phyloP scores from a whole-genome alignment of 2,329 filamentous ascomycete genomes.

The Neobulgaria alba region DNA sequence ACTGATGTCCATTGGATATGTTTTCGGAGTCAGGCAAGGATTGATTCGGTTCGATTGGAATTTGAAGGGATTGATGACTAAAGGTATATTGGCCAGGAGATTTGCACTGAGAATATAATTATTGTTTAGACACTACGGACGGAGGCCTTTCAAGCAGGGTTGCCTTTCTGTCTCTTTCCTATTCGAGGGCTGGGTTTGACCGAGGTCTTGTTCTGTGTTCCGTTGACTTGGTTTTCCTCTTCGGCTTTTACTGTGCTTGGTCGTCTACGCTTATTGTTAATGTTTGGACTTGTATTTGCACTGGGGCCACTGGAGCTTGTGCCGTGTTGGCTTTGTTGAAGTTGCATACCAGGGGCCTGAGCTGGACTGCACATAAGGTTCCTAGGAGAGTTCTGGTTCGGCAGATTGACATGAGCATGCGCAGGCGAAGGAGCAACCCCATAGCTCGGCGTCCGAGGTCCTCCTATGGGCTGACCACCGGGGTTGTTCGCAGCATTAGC shows the following conservation, averaged over 20 bases:
- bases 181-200: slow-evolving; percentile 35
- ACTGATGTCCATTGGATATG: neutral
- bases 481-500: slow-evolving; percentile 10
- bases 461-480: slow-evolving; percentile 18
- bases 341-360: slow-evolving; percentile 54
- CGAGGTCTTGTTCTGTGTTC: slow-evolving; percentile 23
- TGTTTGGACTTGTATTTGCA: slow-evolving; percentile 47
- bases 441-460: slow-evolving; percentile 26
- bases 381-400: slow-evolving; percentile 47
- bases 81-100: neutral
- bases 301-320: slow-evolving; percentile 58
- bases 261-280: slow-evolving; percentile 32
- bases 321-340: slow-evolving; percentile 60
- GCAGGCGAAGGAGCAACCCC: slow-evolving; percentile 50
- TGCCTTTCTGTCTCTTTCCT: slow-evolving; percentile 32
- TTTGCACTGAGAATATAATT: neutral
- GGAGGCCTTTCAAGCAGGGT: slow-evolving; percentile 17
- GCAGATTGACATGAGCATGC: slow-evolving; percentile 49
- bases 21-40: neutral
- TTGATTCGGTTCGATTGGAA: neutral
- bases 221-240: slow-evolving; percentile 26
- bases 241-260: slow-evolving; percentile 33
- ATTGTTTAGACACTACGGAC: no score
- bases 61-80: neutral
- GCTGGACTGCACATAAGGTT: slow-evolving; percentile 46